Evolutionary conservation across 495 filamentous ascomycete species (phyloP).

Genomic region (Lineolata rhizophorae): DNA sequence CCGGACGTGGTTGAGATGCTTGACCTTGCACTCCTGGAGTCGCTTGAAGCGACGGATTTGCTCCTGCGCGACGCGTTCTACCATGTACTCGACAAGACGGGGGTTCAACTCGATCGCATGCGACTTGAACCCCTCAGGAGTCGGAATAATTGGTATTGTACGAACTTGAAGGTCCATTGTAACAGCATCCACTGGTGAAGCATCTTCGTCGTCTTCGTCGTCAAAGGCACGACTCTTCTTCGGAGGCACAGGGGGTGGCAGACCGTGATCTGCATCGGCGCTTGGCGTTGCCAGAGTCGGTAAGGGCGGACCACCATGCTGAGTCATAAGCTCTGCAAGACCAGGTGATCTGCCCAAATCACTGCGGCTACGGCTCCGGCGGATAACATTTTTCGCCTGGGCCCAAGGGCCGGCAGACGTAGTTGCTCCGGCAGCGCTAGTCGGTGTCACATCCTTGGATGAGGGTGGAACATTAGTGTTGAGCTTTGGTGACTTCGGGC

Average conservation of each 20-base stretch:
- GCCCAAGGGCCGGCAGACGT: slow-evolving; percentile 22
- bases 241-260: background rate
- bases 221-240: slow-evolving; percentile 24
- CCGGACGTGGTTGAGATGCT: slow-evolving; percentile 37
- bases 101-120: slow-evolving; percentile 59
- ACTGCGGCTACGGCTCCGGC: slow-evolving; percentile 51
- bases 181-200: slow-evolving; percentile 6
- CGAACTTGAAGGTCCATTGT: slow-evolving; percentile 22
- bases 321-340: slow-evolving; percentile 22
- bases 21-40: slow-evolving; percentile 47
- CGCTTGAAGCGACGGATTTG: slow-evolving; percentile 61
- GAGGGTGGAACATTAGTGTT: slow-evolving; percentile 8
- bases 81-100: slow-evolving; percentile 38
- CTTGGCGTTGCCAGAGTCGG: slow-evolving; percentile 24
- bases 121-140: slow-evolving; percentile 49
- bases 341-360: slow-evolving; percentile 31
- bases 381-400: too few relatives aligned
- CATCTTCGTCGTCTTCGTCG: slow-evolving; percentile 25
- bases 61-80: slow-evolving; percentile 67
- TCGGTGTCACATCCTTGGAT: too few relatives aligned
- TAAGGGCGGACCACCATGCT: slow-evolving; percentile 36
- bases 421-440: too few relatives aligned
- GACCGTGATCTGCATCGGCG: slow-evolving; percentile 10
- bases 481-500: slow-evolving; percentile 13
- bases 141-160: slow-evolving; percentile 35